Base-by-base conservation (phyloP, 164 flowering plant species). In the Liriodendron chinense region DNA sequence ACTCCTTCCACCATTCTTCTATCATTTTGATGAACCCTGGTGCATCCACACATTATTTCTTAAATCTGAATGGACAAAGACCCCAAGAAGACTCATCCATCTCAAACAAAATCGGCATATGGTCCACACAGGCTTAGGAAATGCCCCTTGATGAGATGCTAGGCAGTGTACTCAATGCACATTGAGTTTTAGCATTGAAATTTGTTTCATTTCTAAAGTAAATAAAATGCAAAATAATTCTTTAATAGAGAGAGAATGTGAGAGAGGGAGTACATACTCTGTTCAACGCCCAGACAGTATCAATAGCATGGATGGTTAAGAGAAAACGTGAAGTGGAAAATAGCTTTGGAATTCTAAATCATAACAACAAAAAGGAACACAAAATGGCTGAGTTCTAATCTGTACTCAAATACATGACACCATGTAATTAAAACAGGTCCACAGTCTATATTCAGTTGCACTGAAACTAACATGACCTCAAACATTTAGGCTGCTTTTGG, bases 201-300 rank as follows among this genome's bases (percentile, higher is more conserved):
- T 26, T 5, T 12, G 34, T n/a, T 12, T n/a, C 24, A 66, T 24
- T 66, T 7, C 28, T 66, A 1, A 66, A 22, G 7, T 62, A 47
- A 75, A 53, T 70, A 18, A 67, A 7, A 72, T 65, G 1, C 7
- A 43, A 43, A 63, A 21, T 13, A 21, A 63, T 28, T 28, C 21
- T 20, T 18, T 43, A 73, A 70, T 61, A 67, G 22, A 16, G 59
- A 16, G 59, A 73, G 73, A 79, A 66, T 73, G 69, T 34, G 75
- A 74, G 68, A 65, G 49, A 14, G 59, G 73, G 70, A 78, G 68
- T 69, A 72, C 89, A 69, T 85, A 86, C 90, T 86, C 89, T 89
- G 81, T 79, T 81, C 57, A 73, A 71, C 57, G 65, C 23, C 26
- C 73, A 67, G 70, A 43, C 71, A 69, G 47, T 18, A 57, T 74